Evolutionary conservation across 116 monocot species (phyloP).

Genomic region (Posidonia oceanica): DNA sequence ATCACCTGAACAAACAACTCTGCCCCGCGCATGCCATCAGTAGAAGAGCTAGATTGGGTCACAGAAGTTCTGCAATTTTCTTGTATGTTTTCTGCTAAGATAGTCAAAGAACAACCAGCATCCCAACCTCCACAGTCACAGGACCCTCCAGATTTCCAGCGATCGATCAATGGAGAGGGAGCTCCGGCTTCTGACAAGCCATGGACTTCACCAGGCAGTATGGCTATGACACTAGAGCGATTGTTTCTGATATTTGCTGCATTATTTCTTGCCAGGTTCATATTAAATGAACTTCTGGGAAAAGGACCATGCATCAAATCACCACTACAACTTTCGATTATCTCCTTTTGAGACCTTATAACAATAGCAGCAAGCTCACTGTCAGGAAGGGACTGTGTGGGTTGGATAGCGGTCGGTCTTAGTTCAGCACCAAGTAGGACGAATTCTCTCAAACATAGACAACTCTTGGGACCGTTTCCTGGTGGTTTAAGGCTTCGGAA

Average conservation of each 20-base stretch:
- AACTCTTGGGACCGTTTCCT: not conserved
- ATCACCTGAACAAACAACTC: slow-evolving; percentile 20
- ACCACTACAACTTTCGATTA: not conserved
- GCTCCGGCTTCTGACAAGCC: slow-evolving; percentile 11
- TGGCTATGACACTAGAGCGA: slow-evolving; percentile 1
- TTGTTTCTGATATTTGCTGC: not conserved
- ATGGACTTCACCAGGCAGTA: slow-evolving; percentile 18
- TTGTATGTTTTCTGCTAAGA: slow-evolving; percentile 6
- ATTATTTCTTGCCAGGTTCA: not conserved
- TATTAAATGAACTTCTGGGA: not conserved
- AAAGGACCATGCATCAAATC: not conserved
- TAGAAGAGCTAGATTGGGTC: not conserved
- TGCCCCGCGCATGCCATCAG: not conserved
- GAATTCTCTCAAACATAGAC: slow-evolving; percentile 5
- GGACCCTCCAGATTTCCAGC: slow-evolving; percentile 21
- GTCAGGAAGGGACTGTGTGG: not conserved
- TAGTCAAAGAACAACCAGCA: slow-evolving; percentile 18
- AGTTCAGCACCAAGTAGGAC: slow-evolving; percentile 12
- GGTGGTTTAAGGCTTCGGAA: not conserved
- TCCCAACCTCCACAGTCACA: slow-evolving; percentile 33
- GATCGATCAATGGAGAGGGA: slow-evolving; percentile 18
- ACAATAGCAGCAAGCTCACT: slow-evolving; percentile 15
- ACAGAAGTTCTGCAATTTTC: not conserved
- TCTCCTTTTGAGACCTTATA: slow-evolving; percentile 3
- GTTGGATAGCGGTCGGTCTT: not conserved